phyloP scores from a whole-genome alignment of 2,329 filamentous ascomycete genomes.

The Diplodia scrobiculata region DNA sequence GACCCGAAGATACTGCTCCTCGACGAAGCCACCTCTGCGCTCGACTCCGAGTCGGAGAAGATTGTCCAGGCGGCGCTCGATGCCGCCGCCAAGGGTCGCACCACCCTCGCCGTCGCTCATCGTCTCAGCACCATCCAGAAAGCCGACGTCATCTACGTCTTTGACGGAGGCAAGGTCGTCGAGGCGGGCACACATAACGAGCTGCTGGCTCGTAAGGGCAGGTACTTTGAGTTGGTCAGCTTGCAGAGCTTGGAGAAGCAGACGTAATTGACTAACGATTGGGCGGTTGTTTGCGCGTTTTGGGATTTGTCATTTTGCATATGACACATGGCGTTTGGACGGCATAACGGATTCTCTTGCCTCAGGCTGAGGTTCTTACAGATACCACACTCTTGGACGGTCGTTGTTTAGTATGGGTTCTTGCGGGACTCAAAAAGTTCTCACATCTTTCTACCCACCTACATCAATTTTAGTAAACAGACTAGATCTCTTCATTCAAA shows the following conservation, averaged over 20 bases:
- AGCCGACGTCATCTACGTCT: slow-evolving; percentile 88
- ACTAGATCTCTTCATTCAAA: not conserved
- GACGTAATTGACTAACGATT: not conserved
- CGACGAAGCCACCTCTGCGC: slow-evolving; percentile 30
- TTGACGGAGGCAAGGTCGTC: slow-evolving; percentile 79
- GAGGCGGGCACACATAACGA: slow-evolving; percentile 72
- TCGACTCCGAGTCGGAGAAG: slow-evolving; percentile 55
- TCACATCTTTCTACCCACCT: not conserved
- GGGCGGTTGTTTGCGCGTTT: not conserved
- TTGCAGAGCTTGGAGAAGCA: slow-evolving; percentile 30
- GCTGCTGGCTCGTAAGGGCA: slow-evolving; percentile 4
- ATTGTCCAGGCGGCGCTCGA: slow-evolving; percentile 77
- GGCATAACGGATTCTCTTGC: not conserved
- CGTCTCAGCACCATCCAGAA: slow-evolving; percentile 86
- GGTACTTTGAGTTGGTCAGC: slow-evolving; percentile 29
- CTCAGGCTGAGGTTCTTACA: not conserved
- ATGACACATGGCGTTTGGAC: not conserved
- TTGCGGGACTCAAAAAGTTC: not conserved
- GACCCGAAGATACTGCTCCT: slow-evolving; percentile 73
- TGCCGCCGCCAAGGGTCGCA: slow-evolving; percentile 75
- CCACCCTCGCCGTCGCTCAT: slow-evolving; percentile 90
- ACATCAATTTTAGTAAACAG: not conserved
- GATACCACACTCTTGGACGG: slow-evolving; percentile 11
- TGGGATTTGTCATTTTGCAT: not conserved
- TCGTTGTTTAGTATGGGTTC: not conserved